Percentiles rank a stretch among this genome's conserved stretches.
Evolutionary conservation across 2,329 filamentous ascomycete genomes (phyloP).

Genomic region (Xylariales sp.): DNA sequence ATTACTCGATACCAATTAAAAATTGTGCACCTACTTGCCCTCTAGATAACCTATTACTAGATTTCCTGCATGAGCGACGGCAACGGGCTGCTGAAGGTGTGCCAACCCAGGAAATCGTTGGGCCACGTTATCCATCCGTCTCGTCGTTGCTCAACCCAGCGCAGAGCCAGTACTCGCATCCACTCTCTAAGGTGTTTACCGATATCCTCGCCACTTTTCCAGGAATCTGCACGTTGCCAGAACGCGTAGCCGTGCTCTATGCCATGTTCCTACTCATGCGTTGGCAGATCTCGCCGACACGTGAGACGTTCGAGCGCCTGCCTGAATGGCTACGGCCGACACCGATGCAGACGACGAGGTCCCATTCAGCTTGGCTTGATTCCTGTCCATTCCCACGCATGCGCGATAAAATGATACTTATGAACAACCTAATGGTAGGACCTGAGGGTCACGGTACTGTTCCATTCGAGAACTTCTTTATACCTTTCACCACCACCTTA

Average conservation of each 20-base stretch:
- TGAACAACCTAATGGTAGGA: too few relatives aligned
- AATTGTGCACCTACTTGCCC: slow-evolving; percentile 69
- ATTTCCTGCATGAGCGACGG: slow-evolving; percentile 69
- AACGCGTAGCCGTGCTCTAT: slow-evolving; percentile 78
- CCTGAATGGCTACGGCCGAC: slow-evolving; percentile 69
- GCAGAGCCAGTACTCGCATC: slow-evolving; percentile 60
- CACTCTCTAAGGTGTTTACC: slow-evolving; percentile 78
- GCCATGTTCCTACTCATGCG: slow-evolving; percentile 84
- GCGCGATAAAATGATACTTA: slow-evolving; percentile 47
- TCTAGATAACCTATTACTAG: slow-evolving; percentile 72
- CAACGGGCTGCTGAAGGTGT: slow-evolving; percentile 63
- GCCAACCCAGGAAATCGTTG: slow-evolving; percentile 61
- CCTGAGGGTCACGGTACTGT: slow-evolving; percentile 47
- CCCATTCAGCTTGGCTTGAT: slow-evolving; percentile 80
- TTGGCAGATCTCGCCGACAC: slow-evolving; percentile 77
- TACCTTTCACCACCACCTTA: slow-evolving; percentile 73
- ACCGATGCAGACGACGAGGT: slow-evolving; percentile 58
- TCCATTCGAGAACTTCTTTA: slow-evolving; percentile 76
- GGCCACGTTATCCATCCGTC: slow-evolving; percentile 76
- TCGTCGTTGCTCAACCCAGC: slow-evolving; percentile 72
- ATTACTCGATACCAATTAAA: slow-evolving; percentile 37
- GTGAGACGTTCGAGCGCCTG: slow-evolving; percentile 73
- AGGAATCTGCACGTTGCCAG: slow-evolving; percentile 70
- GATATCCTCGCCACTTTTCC: slow-evolving; percentile 84
- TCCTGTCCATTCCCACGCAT: slow-evolving; percentile 75